These are phyloP conservation scores for Fusarium tjaetaba DNA, from an alignment of 2,329 filamentous ascomycete species.

Conservation along the genomic window DNA sequence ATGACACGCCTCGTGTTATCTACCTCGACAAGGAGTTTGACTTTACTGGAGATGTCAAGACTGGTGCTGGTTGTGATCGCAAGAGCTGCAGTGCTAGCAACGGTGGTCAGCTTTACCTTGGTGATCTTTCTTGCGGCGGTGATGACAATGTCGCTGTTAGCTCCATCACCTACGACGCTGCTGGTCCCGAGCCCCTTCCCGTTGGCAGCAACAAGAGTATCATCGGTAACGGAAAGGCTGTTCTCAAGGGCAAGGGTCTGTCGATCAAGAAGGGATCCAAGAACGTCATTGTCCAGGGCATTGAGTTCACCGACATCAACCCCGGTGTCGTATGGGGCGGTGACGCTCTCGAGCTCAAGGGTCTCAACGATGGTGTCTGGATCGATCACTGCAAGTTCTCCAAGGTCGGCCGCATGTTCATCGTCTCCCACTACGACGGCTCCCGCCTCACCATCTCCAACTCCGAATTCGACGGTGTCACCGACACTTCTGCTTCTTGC, in stretches of 20 bases:
- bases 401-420: slow-evolving; percentile 53
- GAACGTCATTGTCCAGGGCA: slow-evolving; percentile 63
- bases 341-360: slow-evolving; percentile 52
- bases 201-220: slow-evolving; percentile 47
- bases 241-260: slow-evolving; percentile 53
- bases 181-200: slow-evolving; percentile 33
- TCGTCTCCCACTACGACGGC: slow-evolving; percentile 50
- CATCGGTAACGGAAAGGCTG: slow-evolving; percentile 39
- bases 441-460: slow-evolving; percentile 50
- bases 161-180: slow-evolving; percentile 44
- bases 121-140: slow-evolving; percentile 42
- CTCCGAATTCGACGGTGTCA: slow-evolving; percentile 53
- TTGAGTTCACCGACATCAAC: slow-evolving; percentile 58
- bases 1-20: slow-evolving; percentile 41
- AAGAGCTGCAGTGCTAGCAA: slow-evolving; percentile 44
- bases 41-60: slow-evolving; percentile 41
- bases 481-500: slow-evolving; percentile 43
- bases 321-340: slow-evolving; percentile 46
- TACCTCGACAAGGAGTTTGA: slow-evolving; percentile 42
- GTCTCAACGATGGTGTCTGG: slow-evolving; percentile 46
- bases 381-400: slow-evolving; percentile 53
- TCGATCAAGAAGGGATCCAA: slow-evolving; percentile 54
- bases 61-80: slow-evolving; percentile 42
- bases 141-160: slow-evolving; percentile 36
- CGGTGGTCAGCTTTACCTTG: slow-evolving; percentile 45